phyloP scores from a whole-genome alignment of 345 rosid species.

The Isatis tinctoria region DNA sequence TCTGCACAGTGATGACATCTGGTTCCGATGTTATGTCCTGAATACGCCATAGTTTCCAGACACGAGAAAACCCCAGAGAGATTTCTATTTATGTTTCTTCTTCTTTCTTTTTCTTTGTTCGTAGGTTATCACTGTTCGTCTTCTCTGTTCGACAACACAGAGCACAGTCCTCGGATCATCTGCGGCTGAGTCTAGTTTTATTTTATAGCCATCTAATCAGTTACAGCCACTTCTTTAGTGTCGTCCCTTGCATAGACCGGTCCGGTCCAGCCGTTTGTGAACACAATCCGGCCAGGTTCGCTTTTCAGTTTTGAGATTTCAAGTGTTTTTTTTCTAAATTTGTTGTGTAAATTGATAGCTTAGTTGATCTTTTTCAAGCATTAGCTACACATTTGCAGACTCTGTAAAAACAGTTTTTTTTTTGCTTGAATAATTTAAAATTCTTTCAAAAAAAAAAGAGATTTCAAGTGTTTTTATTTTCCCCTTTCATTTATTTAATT shows the following conservation, averaged over 20 bases:
- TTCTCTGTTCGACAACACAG: too few species aligned
- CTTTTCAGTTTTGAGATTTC: neutral
- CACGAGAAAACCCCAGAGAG: neutral
- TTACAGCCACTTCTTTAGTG: neutral
- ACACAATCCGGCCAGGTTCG: neutral
- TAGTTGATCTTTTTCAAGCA: too few species aligned
- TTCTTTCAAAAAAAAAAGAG: too few species aligned
- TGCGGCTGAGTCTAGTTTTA: neutral
- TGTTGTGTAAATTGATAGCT: too few species aligned
- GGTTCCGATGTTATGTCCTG: conserved; percentile 25
- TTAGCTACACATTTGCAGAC: too few species aligned
- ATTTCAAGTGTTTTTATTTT: neutral
- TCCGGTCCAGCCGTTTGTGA: neutral
- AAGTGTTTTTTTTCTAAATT: neutral
- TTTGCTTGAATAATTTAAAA: too few species aligned
- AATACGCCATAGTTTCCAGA: conserved; percentile 39
- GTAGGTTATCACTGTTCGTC: too few species aligned
- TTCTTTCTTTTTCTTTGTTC: too few species aligned
- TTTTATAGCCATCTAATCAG: neutral
- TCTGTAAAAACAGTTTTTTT: too few species aligned
- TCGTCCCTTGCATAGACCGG: neutral
- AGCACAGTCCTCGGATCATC: neutral
- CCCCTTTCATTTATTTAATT: neutral
- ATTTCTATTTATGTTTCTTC: neutral
- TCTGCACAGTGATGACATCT: conserved; percentile 90